These are phyloP conservation scores for Cucumis hystrix DNA, from an alignment of 306 rosid species.

Conservation along the genomic window DNA sequence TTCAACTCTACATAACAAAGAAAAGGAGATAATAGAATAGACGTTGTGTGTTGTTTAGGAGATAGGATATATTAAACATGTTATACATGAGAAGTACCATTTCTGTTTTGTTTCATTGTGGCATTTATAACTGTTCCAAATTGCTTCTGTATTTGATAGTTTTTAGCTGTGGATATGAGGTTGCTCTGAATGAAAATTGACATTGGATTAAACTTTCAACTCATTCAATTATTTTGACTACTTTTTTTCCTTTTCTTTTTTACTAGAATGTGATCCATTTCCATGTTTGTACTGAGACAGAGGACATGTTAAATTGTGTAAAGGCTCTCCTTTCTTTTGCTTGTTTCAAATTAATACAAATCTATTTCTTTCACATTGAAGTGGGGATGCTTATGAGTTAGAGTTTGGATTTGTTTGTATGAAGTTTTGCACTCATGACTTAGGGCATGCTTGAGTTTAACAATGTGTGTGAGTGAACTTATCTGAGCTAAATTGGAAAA, in stretches of 20 bases:
- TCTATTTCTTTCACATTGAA: no score
- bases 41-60: not conserved
- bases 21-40: not conserved
- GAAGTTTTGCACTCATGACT: not conserved
- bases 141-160: not conserved
- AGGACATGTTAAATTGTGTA: not conserved
- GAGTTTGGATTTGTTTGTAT: no score
- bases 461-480: no score
- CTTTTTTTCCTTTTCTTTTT: not conserved
- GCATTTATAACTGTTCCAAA: not conserved
- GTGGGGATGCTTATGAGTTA: no score
- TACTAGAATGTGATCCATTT: not conserved
- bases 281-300: not conserved
- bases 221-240: not conserved
- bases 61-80: not conserved
- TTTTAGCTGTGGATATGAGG: not conserved
- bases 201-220: not conserved
- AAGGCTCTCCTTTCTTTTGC: not conserved
- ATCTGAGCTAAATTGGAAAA: no score
- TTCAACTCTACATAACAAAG: not conserved
- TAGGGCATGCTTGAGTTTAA: no score
- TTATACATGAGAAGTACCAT: not conserved
- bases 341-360: no score
- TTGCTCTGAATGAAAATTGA: not conserved
- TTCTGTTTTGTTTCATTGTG: not conserved